Evolutionary conservation across 352 stramenopile species (phyloP).

Genomic region (Phytophthora sp.): DNA sequence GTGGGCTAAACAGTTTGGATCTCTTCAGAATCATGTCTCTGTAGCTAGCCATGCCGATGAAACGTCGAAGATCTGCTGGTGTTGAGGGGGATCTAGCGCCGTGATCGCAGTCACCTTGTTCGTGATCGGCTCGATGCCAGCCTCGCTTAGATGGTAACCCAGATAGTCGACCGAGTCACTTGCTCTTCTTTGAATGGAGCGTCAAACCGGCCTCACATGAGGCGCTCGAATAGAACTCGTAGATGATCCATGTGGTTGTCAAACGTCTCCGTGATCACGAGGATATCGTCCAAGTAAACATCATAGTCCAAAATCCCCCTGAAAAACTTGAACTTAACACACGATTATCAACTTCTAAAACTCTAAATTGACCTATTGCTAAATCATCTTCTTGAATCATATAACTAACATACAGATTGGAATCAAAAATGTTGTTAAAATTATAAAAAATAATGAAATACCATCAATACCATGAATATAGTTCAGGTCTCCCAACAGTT

Average conservation of each 20-base stretch:
- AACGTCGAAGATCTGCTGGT: not conserved
- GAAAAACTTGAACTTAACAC: no score
- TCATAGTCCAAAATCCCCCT: no score
- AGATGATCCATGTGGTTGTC: constrained; percentile 6
- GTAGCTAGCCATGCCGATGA: constrained; percentile 14
- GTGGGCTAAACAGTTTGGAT: not conserved
- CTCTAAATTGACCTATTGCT: no score
- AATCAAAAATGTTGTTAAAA: no score
- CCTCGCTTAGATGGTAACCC: not conserved
- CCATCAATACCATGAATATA: no score
- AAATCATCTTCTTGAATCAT: no score
- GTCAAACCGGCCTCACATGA: not conserved
- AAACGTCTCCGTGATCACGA: not conserved
- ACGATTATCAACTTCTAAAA: no score
- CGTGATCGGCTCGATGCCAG: not conserved
- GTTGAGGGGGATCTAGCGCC: not conserved
- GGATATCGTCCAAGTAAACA: not conserved
- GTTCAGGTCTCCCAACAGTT: not conserved
- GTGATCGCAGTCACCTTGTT: constrained; percentile 10
- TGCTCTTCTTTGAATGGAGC: constrained; percentile 10
- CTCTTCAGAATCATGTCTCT: constrained; percentile 7
- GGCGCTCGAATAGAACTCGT: not conserved
- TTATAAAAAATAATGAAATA: no score
- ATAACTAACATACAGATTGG: no score
- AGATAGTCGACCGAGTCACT: constrained; percentile 6